These are phyloP conservation scores for Aspergillus affinis DNA, from an alignment of 495 filamentous ascomycete species.

Conservation along the genomic window DNA sequence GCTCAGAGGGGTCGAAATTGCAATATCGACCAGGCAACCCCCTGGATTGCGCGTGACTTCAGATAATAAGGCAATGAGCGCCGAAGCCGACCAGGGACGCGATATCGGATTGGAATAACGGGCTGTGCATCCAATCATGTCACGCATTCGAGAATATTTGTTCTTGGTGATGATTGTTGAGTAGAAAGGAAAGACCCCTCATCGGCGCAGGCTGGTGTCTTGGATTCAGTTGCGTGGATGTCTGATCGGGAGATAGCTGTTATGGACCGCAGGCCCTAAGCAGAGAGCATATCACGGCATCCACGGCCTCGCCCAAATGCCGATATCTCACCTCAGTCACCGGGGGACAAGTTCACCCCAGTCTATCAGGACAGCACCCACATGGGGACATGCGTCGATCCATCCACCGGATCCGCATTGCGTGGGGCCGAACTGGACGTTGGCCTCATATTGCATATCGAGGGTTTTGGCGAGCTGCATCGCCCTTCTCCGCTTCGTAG, in stretches of 20 bases:
- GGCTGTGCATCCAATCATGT: not conserved
- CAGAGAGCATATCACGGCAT: not conserved
- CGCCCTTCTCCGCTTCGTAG: not conserved
- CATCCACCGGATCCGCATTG: not conserved
- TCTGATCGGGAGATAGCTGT: not conserved
- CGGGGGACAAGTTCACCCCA: not conserved
- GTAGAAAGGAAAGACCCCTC: not conserved
- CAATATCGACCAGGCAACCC: not conserved
- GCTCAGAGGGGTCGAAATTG: not conserved
- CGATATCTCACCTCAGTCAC: not conserved
- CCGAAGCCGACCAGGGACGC: not conserved
- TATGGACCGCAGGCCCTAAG: not conserved
- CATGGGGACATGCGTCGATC: constrained; percentile 4
- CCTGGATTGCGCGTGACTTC: not conserved
- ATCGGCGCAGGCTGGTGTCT: not conserved
- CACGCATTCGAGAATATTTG: not conserved
- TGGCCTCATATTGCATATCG: not conserved
- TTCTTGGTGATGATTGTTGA: not conserved
- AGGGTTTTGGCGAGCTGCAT: not conserved
- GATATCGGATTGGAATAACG: not conserved
- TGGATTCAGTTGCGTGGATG: not conserved
- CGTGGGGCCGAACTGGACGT: constrained; percentile 3
- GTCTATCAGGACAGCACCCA: not conserved
- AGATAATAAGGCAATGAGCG: not conserved
- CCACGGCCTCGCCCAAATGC: not conserved